Percentiles rank a stretch among this genome's conserved stretches.
These are phyloP conservation scores for Citrullus mucosospermus DNA, from an alignment of 306 rosid species.

Conservation along the genomic window DNA sequence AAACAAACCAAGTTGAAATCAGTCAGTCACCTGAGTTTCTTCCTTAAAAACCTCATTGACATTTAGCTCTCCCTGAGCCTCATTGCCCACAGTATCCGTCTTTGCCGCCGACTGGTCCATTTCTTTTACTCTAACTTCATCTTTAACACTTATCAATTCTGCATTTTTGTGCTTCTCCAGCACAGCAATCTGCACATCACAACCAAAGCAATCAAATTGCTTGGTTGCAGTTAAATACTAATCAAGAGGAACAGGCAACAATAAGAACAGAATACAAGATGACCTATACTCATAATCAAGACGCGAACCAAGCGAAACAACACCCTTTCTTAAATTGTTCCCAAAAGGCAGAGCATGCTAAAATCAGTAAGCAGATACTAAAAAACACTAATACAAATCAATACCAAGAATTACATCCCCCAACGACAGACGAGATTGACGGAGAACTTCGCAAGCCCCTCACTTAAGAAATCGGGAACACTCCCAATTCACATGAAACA, in stretches of 20 bases:
- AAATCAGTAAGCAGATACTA: not conserved
- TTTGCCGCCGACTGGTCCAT: slow-evolving; percentile 11
- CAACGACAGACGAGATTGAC: not conserved
- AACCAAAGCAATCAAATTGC: not conserved
- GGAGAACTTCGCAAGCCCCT: not conserved
- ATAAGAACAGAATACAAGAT: not conserved
- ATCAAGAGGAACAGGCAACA: not conserved
- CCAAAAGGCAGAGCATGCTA: not conserved
- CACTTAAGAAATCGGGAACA: not conserved
- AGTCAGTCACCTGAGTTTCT: slow-evolving; percentile 34
- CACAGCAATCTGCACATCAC: slow-evolving; percentile 50
- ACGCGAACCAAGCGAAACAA: not conserved
- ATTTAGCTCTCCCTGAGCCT: slow-evolving; percentile 22
- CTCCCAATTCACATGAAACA: not conserved
- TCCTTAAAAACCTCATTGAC: slow-evolving; percentile 31
- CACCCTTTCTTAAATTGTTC: not conserved
- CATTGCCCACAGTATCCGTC: slow-evolving; percentile 13
- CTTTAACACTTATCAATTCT: slow-evolving; percentile 27
- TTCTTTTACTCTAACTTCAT: slow-evolving; percentile 11
- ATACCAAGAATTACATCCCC: not conserved
- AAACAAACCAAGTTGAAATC: not conserved
- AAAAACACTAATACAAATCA: not conserved
- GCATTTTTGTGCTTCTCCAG: slow-evolving; percentile 63
- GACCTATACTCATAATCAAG: not conserved
- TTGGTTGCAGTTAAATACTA: not conserved